Conservation (phyloP, 1,139 yeast species). For the Suzukiozyma palmioleophila region DNA sequence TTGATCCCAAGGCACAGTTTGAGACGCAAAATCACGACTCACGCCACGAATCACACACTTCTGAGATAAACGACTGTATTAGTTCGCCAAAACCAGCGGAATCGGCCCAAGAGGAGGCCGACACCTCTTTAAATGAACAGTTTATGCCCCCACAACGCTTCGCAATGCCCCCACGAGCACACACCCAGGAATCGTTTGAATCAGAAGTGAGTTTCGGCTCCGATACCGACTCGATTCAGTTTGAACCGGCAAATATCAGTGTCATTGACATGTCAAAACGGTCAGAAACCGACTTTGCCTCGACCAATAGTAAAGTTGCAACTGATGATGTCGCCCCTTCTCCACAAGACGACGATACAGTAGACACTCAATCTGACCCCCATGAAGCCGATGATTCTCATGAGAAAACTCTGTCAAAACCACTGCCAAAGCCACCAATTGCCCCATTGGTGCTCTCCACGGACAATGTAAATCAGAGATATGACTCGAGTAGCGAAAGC, state of each 20-base stretch:
- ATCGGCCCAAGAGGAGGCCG: no score
- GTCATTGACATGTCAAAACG: conserved; percentile 10
- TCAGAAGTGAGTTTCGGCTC: conserved; percentile 33
- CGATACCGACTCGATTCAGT: conserved; percentile 24
- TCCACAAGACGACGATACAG: no score
- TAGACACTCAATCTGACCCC: no score
- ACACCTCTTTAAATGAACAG: no score
- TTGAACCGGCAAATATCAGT: conserved; percentile 28
- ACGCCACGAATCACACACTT: no score
- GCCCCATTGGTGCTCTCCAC: conserved; percentile 13
- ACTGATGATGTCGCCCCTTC: no score
- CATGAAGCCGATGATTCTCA: neutral
- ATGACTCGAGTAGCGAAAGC: conserved; percentile 6
- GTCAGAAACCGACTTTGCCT: neutral
- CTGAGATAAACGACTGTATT: no score
- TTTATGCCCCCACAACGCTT: neutral
- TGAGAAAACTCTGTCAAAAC: neutral
- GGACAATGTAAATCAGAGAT: conserved; percentile 9
- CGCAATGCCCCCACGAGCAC: neutral
- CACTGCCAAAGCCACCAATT: neutral
- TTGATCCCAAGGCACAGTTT: no score
- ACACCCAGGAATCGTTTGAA: conserved; percentile 25
- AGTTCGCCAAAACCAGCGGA: no score
- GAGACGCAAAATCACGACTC: no score
- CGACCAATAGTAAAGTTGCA: neutral